These are phyloP conservation scores for Lichtheimia ramosa DNA, from an alignment of 371 early-diverging fungal species.

Conservation along the genomic window DNA sequence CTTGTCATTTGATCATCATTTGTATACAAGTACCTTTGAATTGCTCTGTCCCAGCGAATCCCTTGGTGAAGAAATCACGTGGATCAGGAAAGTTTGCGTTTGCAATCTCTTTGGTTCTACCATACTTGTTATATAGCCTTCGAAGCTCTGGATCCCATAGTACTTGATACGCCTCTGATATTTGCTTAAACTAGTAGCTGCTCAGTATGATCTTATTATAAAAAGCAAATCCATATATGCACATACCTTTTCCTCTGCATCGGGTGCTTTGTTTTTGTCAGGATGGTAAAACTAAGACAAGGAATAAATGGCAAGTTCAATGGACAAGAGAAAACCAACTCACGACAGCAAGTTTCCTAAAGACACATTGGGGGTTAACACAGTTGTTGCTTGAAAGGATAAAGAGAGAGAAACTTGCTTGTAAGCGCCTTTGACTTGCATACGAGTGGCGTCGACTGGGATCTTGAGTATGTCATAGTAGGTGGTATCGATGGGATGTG, in stretches of 20 bases:
- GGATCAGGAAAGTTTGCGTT: slow-evolving; percentile 43
- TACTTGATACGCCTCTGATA: slow-evolving; percentile 85
- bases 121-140: slow-evolving; percentile 81
- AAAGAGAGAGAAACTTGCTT: background rate
- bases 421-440: too few species aligned
- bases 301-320: background rate
- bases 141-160: slow-evolving; percentile 84
- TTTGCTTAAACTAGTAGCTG: background rate
- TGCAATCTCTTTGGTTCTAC: slow-evolving; percentile 61
- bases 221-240: too few species aligned
- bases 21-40: slow-evolving; percentile 3
- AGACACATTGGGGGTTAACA: background rate
- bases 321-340: background rate
- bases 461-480: too few species aligned
- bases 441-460: too few species aligned
- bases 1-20: too few species aligned
- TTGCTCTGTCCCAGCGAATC: background rate
- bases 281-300: background rate
- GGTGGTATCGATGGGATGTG: too few species aligned
- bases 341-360: background rate
- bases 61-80: background rate
- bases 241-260: background rate
- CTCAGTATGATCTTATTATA: too few species aligned
- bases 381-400: background rate
- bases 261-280: background rate